A percentile compares a stretch with the other conserved stretches of the same genome.
Conservation (phyloP, 768 basidiomycete species). For the Leccinum uliginosum region DNA sequence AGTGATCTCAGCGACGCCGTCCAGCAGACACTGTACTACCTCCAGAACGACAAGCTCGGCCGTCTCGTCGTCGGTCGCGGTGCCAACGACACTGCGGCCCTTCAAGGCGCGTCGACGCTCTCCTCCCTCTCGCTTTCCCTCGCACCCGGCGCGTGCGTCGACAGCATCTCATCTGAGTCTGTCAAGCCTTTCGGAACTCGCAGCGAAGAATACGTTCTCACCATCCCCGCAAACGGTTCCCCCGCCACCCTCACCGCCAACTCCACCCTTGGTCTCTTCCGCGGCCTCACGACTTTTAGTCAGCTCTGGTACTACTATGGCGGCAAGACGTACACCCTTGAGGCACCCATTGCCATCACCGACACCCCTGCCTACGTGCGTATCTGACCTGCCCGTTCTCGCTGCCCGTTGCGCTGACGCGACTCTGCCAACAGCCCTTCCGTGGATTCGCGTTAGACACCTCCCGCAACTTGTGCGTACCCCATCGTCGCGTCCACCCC, state of each 20-base stretch:
- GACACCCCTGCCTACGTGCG: slow-evolving; percentile 47
- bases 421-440: slow-evolving; percentile 21
- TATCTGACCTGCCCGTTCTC: background rate
- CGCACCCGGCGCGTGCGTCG: slow-evolving; percentile 5
- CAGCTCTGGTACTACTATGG: slow-evolving; percentile 46
- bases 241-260: slow-evolving; percentile 39
- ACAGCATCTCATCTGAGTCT: slow-evolving; percentile 35
- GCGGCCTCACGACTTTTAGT: slow-evolving; percentile 53
- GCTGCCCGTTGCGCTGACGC: slow-evolving; percentile 1
- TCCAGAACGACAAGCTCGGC: slow-evolving; percentile 35
- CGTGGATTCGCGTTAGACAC: slow-evolving; percentile 47
- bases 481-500: too few species aligned
- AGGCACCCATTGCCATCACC: slow-evolving; percentile 37
- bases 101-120: slow-evolving; percentile 26
- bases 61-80: slow-evolving; percentile 40
- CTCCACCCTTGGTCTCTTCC: slow-evolving; percentile 45
- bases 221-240: slow-evolving; percentile 34
- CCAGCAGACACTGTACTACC: slow-evolving; percentile 24
- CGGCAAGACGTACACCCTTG: slow-evolving; percentile 34
- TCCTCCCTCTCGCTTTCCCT: slow-evolving; percentile 27
- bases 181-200: slow-evolving; percentile 31
- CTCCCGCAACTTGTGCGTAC: slow-evolving; percentile 38
- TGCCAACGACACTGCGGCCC: slow-evolving; percentile 24
- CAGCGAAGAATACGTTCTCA: slow-evolving; percentile 43
- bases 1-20: slow-evolving; percentile 34